Base-by-base conservation (phyloP, 106 monocot species). In the Dendrobium officinale region DNA sequence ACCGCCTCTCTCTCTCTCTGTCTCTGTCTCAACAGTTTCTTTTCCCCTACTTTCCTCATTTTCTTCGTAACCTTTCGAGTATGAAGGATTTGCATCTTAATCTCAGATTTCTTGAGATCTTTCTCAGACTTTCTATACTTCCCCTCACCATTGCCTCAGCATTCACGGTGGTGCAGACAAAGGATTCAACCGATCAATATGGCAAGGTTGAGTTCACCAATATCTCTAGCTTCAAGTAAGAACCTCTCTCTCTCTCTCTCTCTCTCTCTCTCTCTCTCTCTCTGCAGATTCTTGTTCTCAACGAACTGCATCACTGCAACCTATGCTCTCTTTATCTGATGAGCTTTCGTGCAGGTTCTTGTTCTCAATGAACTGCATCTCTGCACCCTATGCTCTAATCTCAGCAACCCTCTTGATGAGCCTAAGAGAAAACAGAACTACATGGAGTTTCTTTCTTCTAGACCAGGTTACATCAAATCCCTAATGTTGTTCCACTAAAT, bases 201-300 rank as follows among this genome's bases (percentile, higher is more conserved):
- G 97, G 94, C 37, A 81, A 82, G 58, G 73, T 98, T 64, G 78
- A 84, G 42, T 98, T 87, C 87, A 82, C 72, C 80, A 77, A 89
- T 68, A 42, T 98, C 55, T 75, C 92, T 59, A 90, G 94, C 7
- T 72, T 94, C 78, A 92, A 84, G 96, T 97, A 86, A 88, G 86
- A 76, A 55, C 19, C 42, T 83, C 33, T 9, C 2, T 7, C 37
- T 82, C 15, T 67, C n/a, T 44, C 70, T 51, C 26, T 45, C 37
- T 79, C 68, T 44, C 72, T 19, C 24, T 8, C 15, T 67, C n/a
- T 44, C 70, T 51, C 26, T 45, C 37, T 79, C 68, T 44, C 72
- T 19, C 24, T 37, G 37, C 37, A 37, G 37, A 3, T 37, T 37
- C 37, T 37, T 37, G 9, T 31, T 10, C 4, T 70, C 68, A 2